phyloP scores from a whole-genome alignment of 805 yeast genomes.

The Hanseniaspora pseudoguilliermondii region DNA sequence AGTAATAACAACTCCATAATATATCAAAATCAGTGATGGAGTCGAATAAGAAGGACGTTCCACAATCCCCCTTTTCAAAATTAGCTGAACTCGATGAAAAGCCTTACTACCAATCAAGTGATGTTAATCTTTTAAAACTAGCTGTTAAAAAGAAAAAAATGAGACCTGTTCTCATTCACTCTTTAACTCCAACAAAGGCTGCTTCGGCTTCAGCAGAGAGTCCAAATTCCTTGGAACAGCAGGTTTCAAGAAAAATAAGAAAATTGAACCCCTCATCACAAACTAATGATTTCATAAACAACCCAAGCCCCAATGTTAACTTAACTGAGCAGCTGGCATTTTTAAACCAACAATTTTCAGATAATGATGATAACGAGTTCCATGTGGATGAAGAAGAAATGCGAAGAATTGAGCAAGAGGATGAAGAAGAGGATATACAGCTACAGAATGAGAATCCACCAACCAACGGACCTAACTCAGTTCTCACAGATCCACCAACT shows the following conservation, averaged over 20 bases:
- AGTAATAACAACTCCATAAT: not conserved
- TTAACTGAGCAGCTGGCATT: constrained; percentile 6
- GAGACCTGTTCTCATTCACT: constrained; percentile 1
- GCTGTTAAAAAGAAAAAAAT: constrained; percentile 3
- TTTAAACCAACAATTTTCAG: constrained; percentile 9
- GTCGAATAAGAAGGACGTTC: not conserved
- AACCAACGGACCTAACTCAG: not conserved
- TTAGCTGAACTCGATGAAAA: not conserved
- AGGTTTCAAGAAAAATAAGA: not conserved
- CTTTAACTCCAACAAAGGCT: constrained; percentile 9
- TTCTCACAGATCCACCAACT: constrained; percentile 10
- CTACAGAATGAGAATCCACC: constrained; percentile 31
- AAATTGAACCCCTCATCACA: not conserved
- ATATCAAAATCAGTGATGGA: not conserved
- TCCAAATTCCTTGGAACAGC: not conserved
- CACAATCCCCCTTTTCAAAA: constrained; percentile 1
- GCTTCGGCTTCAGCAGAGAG: not conserved
- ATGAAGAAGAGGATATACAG: constrained; percentile 22
- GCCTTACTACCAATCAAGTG: not conserved
- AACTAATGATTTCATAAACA: not conserved
- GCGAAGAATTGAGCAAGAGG: constrained; percentile 18
- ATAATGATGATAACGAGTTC: constrained; percentile 9
- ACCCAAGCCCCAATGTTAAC: not conserved
- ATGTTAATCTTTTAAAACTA: not conserved
- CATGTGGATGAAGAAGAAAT: constrained; percentile 9